Base-by-base conservation (phyloP, 768 basidiomycete species). In the Xerocomellus intermedius region DNA sequence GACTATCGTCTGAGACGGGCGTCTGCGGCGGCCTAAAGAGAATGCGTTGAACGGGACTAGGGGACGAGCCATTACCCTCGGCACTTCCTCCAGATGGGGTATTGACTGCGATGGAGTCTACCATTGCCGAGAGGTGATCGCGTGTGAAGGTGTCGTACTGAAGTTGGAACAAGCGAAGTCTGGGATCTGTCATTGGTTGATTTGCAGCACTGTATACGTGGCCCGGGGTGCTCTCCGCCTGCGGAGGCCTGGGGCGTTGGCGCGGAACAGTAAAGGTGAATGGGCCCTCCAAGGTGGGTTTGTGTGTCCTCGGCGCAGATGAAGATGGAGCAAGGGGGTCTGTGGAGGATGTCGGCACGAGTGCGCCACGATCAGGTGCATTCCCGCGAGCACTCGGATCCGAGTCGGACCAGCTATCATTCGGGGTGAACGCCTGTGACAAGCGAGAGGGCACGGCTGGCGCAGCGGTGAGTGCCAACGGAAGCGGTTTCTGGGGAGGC, bases 111-210 rank as follows among this genome's bases (percentile, higher is more conserved):
- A 98, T 95, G 3, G 93, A 91, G 61, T 97, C 95, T 2, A 96
- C 94, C 73, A 98, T 82, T 0, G 91, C 93, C 3, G 92, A 93
- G 41, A 98, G 82, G 67, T 97, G 93, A 21, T 96, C 91, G 42
- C 94, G 84, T 2, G 96, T 99, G 66, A 91, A 95, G 0, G 96
- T 98, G 70, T 99, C 96, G 66, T 98, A 98, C 60, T 93, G 86
- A 48, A 94, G 90, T 65, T 94, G 89, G 73, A 98, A 98, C 36
- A 98, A 79, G 13, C 87, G 85, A 12, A 94, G 81, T 28, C 86
- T 85, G 3, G 90, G 85, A 65, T 92, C 90, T 26, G 85, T 87
- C 26, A 67, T 61, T 21, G 79, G 77, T 26, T 65, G 64, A 48
- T 66, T 72, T 30, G 54, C 59, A 36, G 38, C 46, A 51, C 55